Percentiles rank a stretch among this genome's conserved stretches.
These are phyloP conservation scores for Tephrocybe sp. DNA, from an alignment of 768 basidiomycete genomes.

Conservation along the genomic window DNA sequence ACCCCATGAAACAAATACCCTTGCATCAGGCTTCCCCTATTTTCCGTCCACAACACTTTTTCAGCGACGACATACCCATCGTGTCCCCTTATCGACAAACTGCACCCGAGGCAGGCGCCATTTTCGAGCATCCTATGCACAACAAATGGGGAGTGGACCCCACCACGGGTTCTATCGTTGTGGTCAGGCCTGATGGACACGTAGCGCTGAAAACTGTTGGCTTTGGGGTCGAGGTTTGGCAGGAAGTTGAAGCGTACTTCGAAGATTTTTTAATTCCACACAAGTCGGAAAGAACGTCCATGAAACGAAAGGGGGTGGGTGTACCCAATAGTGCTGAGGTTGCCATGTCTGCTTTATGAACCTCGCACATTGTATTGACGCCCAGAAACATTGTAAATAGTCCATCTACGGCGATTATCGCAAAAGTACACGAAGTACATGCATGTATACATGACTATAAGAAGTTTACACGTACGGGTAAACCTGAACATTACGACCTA, in stretches of 20 bases:
- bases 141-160: slow-evolving; percentile 17
- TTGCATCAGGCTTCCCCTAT: slow-evolving; percentile 8
- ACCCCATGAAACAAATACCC: slow-evolving; percentile 2
- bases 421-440: too few species aligned
- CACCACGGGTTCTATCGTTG: slow-evolving; percentile 13
- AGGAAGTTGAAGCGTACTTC: slow-evolving; percentile 15
- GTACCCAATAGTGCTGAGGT: background rate
- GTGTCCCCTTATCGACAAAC: slow-evolving; percentile 17
- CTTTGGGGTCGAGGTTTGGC: slow-evolving; percentile 11
- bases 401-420: too few species aligned
- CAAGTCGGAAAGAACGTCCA: background rate
- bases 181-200: slow-evolving; percentile 16
- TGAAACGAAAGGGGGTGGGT: slow-evolving; percentile 3
- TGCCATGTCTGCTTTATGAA: slow-evolving; percentile 1
- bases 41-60: slow-evolving; percentile 17
- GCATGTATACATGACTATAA: too few species aligned
- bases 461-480: too few species aligned
- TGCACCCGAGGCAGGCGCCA: slow-evolving; percentile 14
- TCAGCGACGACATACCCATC: slow-evolving; percentile 16
- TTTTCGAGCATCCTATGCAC: slow-evolving; percentile 18
- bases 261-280: slow-evolving; percentile 10
- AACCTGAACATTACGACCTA: too few species aligned
- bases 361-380: too few species aligned
- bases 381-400: too few species aligned
- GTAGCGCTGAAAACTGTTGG: slow-evolving; percentile 12